Percentiles rank a stretch among this genome's conserved stretches.
These are phyloP conservation scores for Prinsepia uniflora DNA, from an alignment of 306 rosid species.

Conservation along the genomic window DNA sequence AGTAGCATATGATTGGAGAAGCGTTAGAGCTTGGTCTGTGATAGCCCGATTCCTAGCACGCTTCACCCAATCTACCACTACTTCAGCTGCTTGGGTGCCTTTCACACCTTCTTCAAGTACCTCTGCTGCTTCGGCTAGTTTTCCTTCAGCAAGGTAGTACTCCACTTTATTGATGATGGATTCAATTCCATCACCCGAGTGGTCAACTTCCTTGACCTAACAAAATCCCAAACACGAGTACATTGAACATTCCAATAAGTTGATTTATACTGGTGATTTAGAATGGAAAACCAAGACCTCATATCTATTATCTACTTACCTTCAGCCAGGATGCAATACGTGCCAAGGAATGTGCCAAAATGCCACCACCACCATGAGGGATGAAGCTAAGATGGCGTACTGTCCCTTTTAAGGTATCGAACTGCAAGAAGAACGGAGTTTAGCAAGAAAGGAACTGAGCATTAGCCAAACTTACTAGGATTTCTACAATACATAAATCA, in stretches of 20 bases:
- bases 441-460: conserved; percentile 16
- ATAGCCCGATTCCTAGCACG: conserved; percentile 88
- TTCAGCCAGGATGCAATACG: conserved; percentile 75
- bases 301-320: conserved; percentile 42
- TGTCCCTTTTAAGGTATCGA: conserved; percentile 67
- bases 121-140: conserved; percentile 80
- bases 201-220: conserved; percentile 74
- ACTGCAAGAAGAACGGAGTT: conserved; percentile 53
- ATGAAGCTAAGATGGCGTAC: conserved; percentile 68
- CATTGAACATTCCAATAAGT: conserved; percentile 10
- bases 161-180: conserved; percentile 78
- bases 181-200: conserved; percentile 80
- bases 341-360: conserved; percentile 77
- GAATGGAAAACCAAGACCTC: conserved; percentile 15
- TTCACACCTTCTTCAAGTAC: conserved; percentile 78
- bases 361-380: conserved; percentile 83
- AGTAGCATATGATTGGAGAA: conserved; percentile 77
- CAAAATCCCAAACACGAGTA: conserved; percentile 26
- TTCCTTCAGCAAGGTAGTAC: conserved; percentile 75
- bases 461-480: conserved; percentile 10
- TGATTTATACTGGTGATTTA: conserved; percentile 7
- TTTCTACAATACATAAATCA: conserved; percentile 13
- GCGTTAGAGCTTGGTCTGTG: conserved; percentile 84
- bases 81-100: conserved; percentile 70
- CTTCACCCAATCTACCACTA: conserved; percentile 65